Evolutionary conservation across 768 basidiomycete genomes (phyloP), one percentile per base, ranked within the genome.

Genomic region (Collybiopsis luxurians): DNA sequence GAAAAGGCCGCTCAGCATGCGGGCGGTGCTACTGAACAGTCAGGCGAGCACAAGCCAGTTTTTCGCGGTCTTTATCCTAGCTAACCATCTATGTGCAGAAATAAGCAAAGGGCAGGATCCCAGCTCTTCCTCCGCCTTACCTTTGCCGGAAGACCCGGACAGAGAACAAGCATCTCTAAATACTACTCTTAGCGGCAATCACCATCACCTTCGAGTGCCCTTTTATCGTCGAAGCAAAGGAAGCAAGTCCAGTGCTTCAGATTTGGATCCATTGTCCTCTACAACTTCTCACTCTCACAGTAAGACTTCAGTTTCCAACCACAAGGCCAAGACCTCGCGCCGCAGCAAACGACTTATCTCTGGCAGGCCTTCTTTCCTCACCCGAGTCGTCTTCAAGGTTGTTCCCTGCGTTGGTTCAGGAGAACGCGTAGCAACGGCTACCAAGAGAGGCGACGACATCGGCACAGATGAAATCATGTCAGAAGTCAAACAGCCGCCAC

Each of bases 221-320:
- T 76, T 80, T 62, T 76, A 78, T 69, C 74, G 73, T 55, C 75
- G 77, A 62, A 51, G 36, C 36, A 77, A 74, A 65, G 59, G 62
- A 40, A 69, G 66, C 64, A 75, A 73, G 58, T 68, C 73, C 6
- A 62, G 73, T 15, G 58, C 71, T 36, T 74, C 74, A 7, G 66
- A 72, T 36, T 26, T 51, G 34, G 71, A 66, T 38, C 67, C 71
- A 23, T 62, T 71, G 31, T 73, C 72, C 23, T 66, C 71, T 13
- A 67, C 67, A 26, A 63, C 68, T 19, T 68, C 68, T 26, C 66
- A 65, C 36, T 36, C 31, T 27, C 31, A 51, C 5, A 39, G 50
- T 26, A 42, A 42, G 13, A 10, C 40, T 9, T 73, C 75, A 21
- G 64, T 74, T 56, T 61, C 57, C 54, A 77, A 75, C 61, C 59